Evolutionary conservation across 768 basidiomycete species (phyloP), one percentile per base, ranked within the genome.

Genomic region (Termitomyces sp.): DNA sequence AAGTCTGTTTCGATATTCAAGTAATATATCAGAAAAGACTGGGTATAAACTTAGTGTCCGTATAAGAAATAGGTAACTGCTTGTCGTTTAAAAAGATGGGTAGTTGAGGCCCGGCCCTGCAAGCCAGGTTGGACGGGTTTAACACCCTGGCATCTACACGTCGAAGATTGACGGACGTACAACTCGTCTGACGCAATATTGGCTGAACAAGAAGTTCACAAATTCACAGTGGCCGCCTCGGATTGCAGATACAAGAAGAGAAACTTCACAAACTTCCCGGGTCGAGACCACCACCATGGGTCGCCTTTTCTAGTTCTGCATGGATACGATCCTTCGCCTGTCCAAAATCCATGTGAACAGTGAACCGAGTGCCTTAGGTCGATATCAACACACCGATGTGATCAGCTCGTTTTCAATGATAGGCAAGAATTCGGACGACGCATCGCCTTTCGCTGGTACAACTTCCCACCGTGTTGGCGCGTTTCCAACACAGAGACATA

Each of bases 401-500:
- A 90, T 65, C 18, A 90, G 64, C 67, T 89, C 88, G 14, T 69
- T 67, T 27, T 83, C 81, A 24, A 90, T 80, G 14, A 79, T 76
- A 1, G 90, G 90, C 31, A 91, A 70, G 9, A 72, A 72, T 68
- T 92, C 90, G 16, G 57, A 47, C 18, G 72, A 65, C 6, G 67
- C 59, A 39, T 86, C 84, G 5, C 81, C 83, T 26, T 78, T 72
- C 68, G 72, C 76, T 0, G 90, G 85, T 1, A 80, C 66, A 13
- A 91, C 77, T 59, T 87, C 81, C 85, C 87, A 91, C 53, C 76
- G 78, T 37, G 88, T 90, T 10, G 91, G 91, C 10, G 80, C 69
- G 67, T 92, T 88, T 61, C 81, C 82, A 53, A 92, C 84, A 59
- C 81, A 89, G 16, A 92, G 72, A 66, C 92, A 93, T 39, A 94